A percentile compares a stretch with the other conserved stretches of the same genome.
These are phyloP conservation scores for Hyaloscypha bicolor DNA, from an alignment of 495 filamentous ascomycete species.

Conservation along the genomic window DNA sequence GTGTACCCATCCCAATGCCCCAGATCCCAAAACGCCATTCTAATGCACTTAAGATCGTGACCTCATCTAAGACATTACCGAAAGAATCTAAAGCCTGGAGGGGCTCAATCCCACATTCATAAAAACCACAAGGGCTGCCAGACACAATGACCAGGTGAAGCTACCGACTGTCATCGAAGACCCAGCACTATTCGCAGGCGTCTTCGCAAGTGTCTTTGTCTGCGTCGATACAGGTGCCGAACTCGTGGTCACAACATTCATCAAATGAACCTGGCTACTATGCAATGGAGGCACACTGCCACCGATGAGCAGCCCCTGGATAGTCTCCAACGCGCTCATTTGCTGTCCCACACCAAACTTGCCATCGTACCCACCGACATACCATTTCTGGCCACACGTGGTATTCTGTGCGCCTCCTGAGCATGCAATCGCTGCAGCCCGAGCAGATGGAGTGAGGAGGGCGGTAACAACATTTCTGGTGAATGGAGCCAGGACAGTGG, in stretches of 20 bases:
- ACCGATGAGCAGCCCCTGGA: slow-evolving; percentile 57
- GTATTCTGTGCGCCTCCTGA: slow-evolving; percentile 57
- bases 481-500: slow-evolving; percentile 72
- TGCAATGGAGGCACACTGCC: slow-evolving; percentile 21
- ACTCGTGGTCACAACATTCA: background rate
- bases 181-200: background rate
- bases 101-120: background rate
- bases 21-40: background rate
- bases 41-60: background rate
- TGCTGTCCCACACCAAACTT: slow-evolving; percentile 65
- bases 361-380: slow-evolving; percentile 58
- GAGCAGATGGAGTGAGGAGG: slow-evolving; percentile 63
- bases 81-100: background rate
- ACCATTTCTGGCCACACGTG: slow-evolving; percentile 76
- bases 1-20: background rate
- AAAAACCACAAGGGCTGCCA: background rate
- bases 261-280: slow-evolving; percentile 16
- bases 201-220: background rate
- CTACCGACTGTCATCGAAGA: background rate
- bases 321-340: slow-evolving; percentile 69
- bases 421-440: slow-evolving; percentile 71
- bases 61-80: background rate
- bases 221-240: background rate
- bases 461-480: slow-evolving; percentile 61
- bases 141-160: background rate